Evolutionary conservation across 2,329 filamentous ascomycete genomes (phyloP), one percentile per base, ranked within the genome.

Genomic region (Stagonosporopsis rhizophila): DNA sequence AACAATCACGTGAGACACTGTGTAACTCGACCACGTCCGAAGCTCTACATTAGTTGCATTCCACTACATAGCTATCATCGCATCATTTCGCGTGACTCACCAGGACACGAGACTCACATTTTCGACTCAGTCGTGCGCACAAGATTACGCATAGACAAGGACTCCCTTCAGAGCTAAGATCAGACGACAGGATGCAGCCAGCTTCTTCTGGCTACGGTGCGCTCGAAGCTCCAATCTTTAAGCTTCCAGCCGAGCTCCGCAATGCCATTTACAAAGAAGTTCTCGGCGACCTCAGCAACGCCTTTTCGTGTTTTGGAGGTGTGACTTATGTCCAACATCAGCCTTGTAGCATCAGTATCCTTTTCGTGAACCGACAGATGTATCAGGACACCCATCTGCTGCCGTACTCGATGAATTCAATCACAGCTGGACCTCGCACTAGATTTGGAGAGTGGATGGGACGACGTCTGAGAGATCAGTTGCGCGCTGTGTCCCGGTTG

Each of bases 191-290:
- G 19, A 17, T 19, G 32, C 32, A 8, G 8, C 15, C 14, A n/a
- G 32, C 32, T n/a, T 17, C 32, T n/a, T 17, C 32, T 35, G 15
- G 7, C 12, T 1, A 23, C 14, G 15, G 14, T 23, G 1, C 8
- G 1, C 8, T 20, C 44, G 6, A 22, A 27, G 28, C 23, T 4
- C 27, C 28, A 15, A 34, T 47, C 50, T 47, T 30, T 23, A 47
- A 17, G 2, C n/a, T 53, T 17, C 37, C 37, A 9, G 37, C 42
- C 6, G 42, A 45, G 27, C 20, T 52, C 15, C 42, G 25, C 25
- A 52, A 41, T 28, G 42, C 44, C 12, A 45, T 46, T 9, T 41
- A 46, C 25, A 34, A 41, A 15, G 34, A 52, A n/a, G n/a, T 35
- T 22, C 35, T 46, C 17, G 20, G 14, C 34, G 35, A 41, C 20